Evolutionary conservation across 2,329 filamentous ascomycete genomes (phyloP).

Genomic region (Lecanicillium sp.): DNA sequence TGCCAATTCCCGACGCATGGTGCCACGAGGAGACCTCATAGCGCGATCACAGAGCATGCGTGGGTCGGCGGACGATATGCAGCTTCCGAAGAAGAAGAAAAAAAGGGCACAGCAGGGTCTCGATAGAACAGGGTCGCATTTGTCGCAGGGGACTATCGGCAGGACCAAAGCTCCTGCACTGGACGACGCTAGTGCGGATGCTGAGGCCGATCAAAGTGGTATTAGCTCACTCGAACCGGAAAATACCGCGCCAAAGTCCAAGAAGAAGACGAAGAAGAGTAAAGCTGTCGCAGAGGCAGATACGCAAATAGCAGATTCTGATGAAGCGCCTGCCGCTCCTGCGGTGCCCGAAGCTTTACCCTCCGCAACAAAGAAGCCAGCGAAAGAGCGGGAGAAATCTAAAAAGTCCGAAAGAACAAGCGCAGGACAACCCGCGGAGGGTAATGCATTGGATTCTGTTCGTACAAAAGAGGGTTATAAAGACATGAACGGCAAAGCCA

Average conservation of each 20-base stretch:
- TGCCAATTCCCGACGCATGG: conserved; percentile 56
- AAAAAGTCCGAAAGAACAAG: no score
- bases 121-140: conserved; percentile 34
- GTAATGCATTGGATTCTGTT: no score
- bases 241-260: conserved; percentile 2
- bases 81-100: conserved; percentile 27
- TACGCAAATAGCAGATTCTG: neutral
- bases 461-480: no score
- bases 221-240: neutral
- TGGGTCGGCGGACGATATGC: conserved; percentile 14
- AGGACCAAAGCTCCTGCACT: conserved; percentile 41
- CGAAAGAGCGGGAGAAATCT: no score
- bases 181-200: conserved; percentile 18
- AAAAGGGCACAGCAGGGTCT: conserved; percentile 32
- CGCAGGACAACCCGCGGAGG: no score
- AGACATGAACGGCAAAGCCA: conserved; percentile 8
- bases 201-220: conserved; percentile 5
- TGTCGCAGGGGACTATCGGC: conserved; percentile 44
- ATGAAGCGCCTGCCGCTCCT: no score
- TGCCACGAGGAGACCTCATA: conserved; percentile 36
- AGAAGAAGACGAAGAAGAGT: conserved; percentile 12
- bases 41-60: conserved; percentile 33
- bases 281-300: neutral
- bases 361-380: no score
- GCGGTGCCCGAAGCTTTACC: no score